Evolutionary conservation across 1,139 yeast species (phyloP).

Genomic region (Kodamaea ohmeri): DNA sequence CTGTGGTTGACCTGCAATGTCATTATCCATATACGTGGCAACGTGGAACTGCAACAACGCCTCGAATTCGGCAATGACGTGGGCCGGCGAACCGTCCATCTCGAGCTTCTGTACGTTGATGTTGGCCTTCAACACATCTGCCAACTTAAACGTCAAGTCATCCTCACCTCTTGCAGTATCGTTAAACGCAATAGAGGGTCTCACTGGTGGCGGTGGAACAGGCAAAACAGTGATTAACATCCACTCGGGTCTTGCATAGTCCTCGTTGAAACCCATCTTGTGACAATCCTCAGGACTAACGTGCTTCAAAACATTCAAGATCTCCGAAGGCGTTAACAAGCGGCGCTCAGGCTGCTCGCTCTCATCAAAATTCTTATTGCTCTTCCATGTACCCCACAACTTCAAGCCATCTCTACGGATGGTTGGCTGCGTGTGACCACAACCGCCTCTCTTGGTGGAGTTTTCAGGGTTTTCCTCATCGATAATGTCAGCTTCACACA

Average conservation of each 20-base stretch:
- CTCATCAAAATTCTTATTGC: conserved; percentile 73
- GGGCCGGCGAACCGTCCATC: conserved; percentile 98
- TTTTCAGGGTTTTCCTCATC: conserved; percentile 55
- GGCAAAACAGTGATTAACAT: conserved; percentile 94
- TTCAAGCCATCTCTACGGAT: conserved; percentile 94
- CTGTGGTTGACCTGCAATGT: conserved; percentile 99
- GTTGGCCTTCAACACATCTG: conserved; percentile 94
- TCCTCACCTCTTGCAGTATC: conserved; percentile 99
- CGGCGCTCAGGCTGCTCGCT: conserved; percentile 92
- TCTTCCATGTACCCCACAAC: conserved; percentile 97
- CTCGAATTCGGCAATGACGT: conserved; percentile 94
- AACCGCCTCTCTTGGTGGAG: conserved; percentile 79
- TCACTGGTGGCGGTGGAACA: conserved; percentile 99
- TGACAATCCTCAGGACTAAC: conserved; percentile 81
- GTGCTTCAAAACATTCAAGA: conserved; percentile 87
- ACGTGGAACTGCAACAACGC: conserved; percentile 94
- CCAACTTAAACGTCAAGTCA: conserved; percentile 95
- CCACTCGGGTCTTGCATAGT: conserved; percentile 99
- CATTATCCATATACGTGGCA: conserved; percentile 99
- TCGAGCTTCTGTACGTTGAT: conserved; percentile 94
- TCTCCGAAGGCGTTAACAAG: conserved; percentile 82
- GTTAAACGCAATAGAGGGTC: conserved; percentile 96
- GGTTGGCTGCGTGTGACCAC: conserved; percentile 96
- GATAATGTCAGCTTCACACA: conserved; percentile 86
- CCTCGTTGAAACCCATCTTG: conserved; percentile 86